Evolutionary conservation across 202 grass and related monocot species (phyloP), one percentile per base, ranked within the genome.

Genomic region (Elaeis oleifera): DNA sequence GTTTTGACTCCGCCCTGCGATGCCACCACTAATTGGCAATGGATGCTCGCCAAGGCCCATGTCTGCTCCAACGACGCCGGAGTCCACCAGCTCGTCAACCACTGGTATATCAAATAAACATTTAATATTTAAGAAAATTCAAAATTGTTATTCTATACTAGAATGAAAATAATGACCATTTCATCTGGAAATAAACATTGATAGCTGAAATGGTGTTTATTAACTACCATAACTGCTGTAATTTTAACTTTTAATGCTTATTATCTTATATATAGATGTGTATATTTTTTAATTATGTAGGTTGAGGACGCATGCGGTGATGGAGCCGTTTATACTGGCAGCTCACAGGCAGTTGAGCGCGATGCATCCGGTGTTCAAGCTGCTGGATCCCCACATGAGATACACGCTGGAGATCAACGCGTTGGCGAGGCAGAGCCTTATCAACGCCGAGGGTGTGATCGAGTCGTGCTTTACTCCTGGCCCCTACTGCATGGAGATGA

Each of bases 401-500:
- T 92, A 97, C 76, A 97, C 94, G n/a, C 80, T 97, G 7, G 94
- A 97, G 82, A 97, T 97, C 63, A 97, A 97, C 14, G 94, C 88
- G 3, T 79, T 97, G 59, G 94, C 94, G 5, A 60, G 94, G 79
- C 94, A 97, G 88, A 97, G 82, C 67, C 58, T 97, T 49, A 89
- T 97, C 80, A 97, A 83, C n/a, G 88, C 88, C 1, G 88, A 97
- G 3, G 94, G 94, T 0, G 94, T 97, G 52, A 97, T 97, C 14
- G 94, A 97, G 54, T 84, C 88, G 22, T 92, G 94, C 82, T 97
- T 97, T 59, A 97, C 94, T 26, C 85, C 88, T 1, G 94, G 94
- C 14, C 82, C 94, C 16, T 72, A 79, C 61, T 79, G 84, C 9
- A 79, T 77, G 61, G 94, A 97, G 80, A 89, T 97, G 16, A 89